Percentiles rank a stretch among this genome's conserved stretches.
Evolutionary conservation across 2,329 filamentous ascomycete species (phyloP).

Genomic region (Thielaviopsis populi): DNA sequence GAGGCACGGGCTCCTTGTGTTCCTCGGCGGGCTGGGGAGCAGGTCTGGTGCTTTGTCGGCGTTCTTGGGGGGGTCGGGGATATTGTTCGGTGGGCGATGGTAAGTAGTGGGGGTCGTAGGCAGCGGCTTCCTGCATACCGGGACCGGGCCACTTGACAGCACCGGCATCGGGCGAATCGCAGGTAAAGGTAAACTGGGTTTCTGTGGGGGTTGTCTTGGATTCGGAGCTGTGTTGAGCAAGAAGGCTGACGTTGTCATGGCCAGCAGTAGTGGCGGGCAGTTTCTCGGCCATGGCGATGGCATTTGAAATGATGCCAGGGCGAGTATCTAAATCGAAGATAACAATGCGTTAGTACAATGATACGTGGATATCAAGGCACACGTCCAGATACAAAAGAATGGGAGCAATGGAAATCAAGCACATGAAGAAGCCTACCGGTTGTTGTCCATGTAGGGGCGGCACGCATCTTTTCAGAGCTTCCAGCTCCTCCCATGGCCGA

Average conservation of each 20-base stretch:
- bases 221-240: conserved; percentile 50
- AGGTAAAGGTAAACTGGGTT: conserved; percentile 92
- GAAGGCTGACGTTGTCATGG: conserved; percentile 63
- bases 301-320: conserved; percentile 73
- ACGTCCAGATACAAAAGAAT: background rate
- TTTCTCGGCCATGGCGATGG: conserved; percentile 77
- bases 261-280: conserved; percentile 45
- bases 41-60: background rate
- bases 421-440: background rate
- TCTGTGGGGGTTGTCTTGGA: conserved; percentile 52
- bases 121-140: conserved; percentile 21
- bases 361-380: conserved; percentile 28
- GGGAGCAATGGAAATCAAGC: background rate
- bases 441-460: background rate
- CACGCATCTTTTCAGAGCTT: conserved; percentile 28
- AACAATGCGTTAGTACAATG: background rate
- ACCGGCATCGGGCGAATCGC: conserved; percentile 74
- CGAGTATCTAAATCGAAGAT: conserved; percentile 19
- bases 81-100: conserved; percentile 21
- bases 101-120: conserved; percentile 14
- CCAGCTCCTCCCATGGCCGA: conserved; percentile 24
- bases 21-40: background rate
- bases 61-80: conserved; percentile 7
- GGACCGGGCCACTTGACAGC: conserved; percentile 59
- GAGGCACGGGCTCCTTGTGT: background rate